Base-by-base conservation (phyloP, 83 land plant genomes). In the Larix sibirica region DNA sequence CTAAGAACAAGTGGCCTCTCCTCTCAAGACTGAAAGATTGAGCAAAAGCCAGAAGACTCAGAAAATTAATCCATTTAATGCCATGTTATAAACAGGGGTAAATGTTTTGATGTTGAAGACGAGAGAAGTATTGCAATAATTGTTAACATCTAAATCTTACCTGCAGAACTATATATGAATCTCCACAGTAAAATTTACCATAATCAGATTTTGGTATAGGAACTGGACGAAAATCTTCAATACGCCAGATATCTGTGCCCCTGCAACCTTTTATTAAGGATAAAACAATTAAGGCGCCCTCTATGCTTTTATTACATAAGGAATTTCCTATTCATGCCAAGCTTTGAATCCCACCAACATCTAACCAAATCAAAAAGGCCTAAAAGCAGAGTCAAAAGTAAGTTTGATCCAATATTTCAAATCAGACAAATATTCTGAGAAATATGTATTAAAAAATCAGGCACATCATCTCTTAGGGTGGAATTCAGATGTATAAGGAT, bases 241-340 rank as follows among this genome's bases (percentile, higher is more conserved):
- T 95, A 54, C 96, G 79, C 97, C 97, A 95, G 3, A 95, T 95
- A 75, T 95, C 97, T 69, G 91, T 89, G 44, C 97, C 97, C 40
- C 96, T 94, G 70, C 17, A 63, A 56, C 61, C 6, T 28, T 24
- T n/a, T 75, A 85, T 91, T 83, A 90, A 88, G 90, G 81, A 24
- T 79, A 80, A 79, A 64, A 13, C 26, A 62, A 64, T 10, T 59
- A n/a, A 63, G 61, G 23, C 14, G 17, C 16, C 31, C 24, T 13
- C 79, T 14, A 20, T 20, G 56, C 44, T 56, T 47, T 58, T 40
- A 31, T 10, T 33, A 80, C 60, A 28, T 9, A 44, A n/a, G 77
- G 10, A 2, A n/a, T 44, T 44, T 74, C 26, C 56, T 2, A 42
- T 8, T 44, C 23, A 73, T 73, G 56, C 4, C 21, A 42, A 17